Percentiles rank a stretch among this genome's conserved stretches.
phyloP scores from a whole-genome alignment of 1,139 yeast species.

The Sugiyamaella xylanicola region DNA sequence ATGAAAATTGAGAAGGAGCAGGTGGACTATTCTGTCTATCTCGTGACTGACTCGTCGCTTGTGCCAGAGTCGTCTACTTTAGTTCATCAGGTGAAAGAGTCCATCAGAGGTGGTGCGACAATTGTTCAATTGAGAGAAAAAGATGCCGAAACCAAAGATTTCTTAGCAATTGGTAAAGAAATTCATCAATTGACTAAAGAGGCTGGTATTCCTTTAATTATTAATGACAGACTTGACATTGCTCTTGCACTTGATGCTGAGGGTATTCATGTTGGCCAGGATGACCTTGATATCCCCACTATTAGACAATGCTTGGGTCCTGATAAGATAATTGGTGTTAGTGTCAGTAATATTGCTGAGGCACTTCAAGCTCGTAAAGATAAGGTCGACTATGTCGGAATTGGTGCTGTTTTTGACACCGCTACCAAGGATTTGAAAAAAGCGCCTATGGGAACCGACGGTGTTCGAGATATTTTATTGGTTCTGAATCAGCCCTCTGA shows the following conservation, averaged over 20 bases:
- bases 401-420: constrained; percentile 82
- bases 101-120: constrained; percentile 74
- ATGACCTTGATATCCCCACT: constrained; percentile 68
- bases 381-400: constrained; percentile 78
- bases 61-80: constrained; percentile 66
- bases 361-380: constrained; percentile 57
- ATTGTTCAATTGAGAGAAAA: constrained; percentile 86
- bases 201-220: constrained; percentile 72
- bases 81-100: constrained; percentile 51
- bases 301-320: constrained; percentile 71
- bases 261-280: constrained; percentile 94
- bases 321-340: constrained; percentile 76
- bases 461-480: constrained; percentile 58
- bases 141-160: constrained; percentile 64
- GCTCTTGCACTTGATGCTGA: constrained; percentile 90
- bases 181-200: constrained; percentile 64
- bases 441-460: constrained; percentile 65
- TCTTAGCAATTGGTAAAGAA: constrained; percentile 60
- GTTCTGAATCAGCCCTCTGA: constrained; percentile 50
- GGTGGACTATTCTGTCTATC: constrained; percentile 63
- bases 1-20: not conserved
- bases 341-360: constrained; percentile 64
- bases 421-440: constrained; percentile 62
- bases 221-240: constrained; percentile 86
- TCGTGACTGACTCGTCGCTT: constrained; percentile 82